Percentiles rank a stretch among this genome's conserved stretches.
These are phyloP conservation scores for Picochlorum sp. DNA, from an alignment of 139 green algal genomes.

Conservation along the genomic window DNA sequence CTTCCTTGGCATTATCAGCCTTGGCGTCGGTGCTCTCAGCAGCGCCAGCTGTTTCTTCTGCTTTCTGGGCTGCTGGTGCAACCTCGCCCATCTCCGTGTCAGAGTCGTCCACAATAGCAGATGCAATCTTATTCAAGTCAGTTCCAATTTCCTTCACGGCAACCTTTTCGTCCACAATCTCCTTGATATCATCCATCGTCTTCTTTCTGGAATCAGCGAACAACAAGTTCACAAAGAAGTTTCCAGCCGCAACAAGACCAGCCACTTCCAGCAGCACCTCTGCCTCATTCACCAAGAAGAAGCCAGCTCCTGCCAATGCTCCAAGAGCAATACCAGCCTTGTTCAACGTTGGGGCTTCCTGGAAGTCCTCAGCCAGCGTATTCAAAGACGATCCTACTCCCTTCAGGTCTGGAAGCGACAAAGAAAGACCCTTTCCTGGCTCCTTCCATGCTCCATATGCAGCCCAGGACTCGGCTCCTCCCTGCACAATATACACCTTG, in stretches of 20 bases:
- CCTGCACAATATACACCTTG: conserved; percentile 32
- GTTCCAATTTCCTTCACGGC: conserved; percentile 21
- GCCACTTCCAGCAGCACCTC: conserved; percentile 41
- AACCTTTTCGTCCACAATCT: conserved; percentile 32
- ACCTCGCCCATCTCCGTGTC: neutral
- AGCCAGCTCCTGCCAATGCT: conserved; percentile 23
- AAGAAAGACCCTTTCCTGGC: conserved; percentile 8
- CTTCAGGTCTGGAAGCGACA: conserved; percentile 11
- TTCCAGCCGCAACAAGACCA: conserved; percentile 29
- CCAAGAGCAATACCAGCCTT: conserved; percentile 33
- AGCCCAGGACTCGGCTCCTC: conserved; percentile 38
- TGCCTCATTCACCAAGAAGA: conserved; percentile 39
- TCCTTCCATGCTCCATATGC: conserved; percentile 19
- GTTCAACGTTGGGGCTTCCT: conserved; percentile 20
- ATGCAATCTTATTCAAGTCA: conserved; percentile 33
- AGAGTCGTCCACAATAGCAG: conserved; percentile 27
- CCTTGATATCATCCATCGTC: conserved; percentile 31
- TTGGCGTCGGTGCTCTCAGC: neutral
- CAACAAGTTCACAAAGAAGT: conserved; percentile 33
- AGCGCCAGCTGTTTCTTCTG: neutral
- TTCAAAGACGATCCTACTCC: conserved; percentile 14
- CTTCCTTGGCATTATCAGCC: conserved; percentile 24
- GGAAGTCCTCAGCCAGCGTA: conserved; percentile 37
- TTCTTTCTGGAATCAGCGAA: conserved; percentile 39
- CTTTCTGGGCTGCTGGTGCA: too few relatives aligned